Base-by-base conservation (phyloP, 2,329 filamentous ascomycete species). In the Clarireedia hainanense region DNA sequence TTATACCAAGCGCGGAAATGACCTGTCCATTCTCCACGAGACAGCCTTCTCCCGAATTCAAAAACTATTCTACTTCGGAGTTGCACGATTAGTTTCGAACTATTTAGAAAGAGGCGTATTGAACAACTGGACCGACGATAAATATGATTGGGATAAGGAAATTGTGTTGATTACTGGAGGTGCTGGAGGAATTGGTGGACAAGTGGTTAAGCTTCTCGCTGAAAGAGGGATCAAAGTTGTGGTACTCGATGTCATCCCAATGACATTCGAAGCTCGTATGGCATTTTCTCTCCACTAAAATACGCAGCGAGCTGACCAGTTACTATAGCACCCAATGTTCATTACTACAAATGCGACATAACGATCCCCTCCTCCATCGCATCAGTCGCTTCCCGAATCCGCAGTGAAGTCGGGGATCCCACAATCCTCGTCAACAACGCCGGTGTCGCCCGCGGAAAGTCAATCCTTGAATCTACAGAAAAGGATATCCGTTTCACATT, bases 111-210 rank as follows among this genome's bases (percentile, higher is more conserved):
- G 72, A 2, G 72, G 76, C 2, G 72, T 72, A 1, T 60, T 74
- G 55, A 76, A 79, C 66, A 78, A 77, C 66, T 81, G 76, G 74
- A 73, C 67, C 1, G 67, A 62, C 10, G 80, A 82, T 63, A 71
- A 67, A 42, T 86, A 85, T 70, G 76, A 83, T 57, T 90, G 86
- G 85, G 72, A 75, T 23, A 78, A 76, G 51, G 87, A 91, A 72
- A 76, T 91, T 50, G 83, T 88, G 2, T 74, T 91, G 45, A 77
- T 91, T 20, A 91, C 88, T 0, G 88, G 89, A 6, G 88, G 88
- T 6, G 83, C 84, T 43, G 81, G 81, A 55, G 88, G 88, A 0
- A 90, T 92, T 64, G 88, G 88, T 14, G 80, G 78, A 20, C 72
- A 78, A 39, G 76, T 89, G 3, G 86, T 86, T 14, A 75, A 77